Conservation (phyloP, 2,329 filamentous ascomycete species). For the Botrytis galanthina region DNA sequence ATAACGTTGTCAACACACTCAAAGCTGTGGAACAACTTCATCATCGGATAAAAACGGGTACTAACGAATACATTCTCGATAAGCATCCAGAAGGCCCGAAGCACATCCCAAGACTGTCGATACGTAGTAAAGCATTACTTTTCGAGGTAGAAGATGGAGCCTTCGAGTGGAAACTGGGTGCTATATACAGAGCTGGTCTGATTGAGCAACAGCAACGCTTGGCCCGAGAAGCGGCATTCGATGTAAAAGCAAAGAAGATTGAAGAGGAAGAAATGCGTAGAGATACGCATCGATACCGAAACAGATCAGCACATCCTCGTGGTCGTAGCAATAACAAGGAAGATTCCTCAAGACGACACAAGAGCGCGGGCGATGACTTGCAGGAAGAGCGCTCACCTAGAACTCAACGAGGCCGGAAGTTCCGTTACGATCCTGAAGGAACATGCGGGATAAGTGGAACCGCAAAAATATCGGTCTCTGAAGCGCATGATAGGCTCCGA, state of each 20-base stretch:
- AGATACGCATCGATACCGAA: conserved; percentile 52
- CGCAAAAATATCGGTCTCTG: conserved; percentile 69
- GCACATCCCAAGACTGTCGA: conserved; percentile 77
- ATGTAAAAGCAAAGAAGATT: conserved; percentile 81
- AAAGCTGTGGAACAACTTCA: conserved; percentile 91
- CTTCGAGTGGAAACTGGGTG: conserved; percentile 95
- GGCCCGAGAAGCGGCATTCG: conserved; percentile 86
- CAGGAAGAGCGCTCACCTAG: conserved; percentile 33
- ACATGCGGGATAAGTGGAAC: conserved; percentile 68
- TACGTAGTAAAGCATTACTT: conserved; percentile 77
- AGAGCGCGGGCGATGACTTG: conserved; percentile 30
- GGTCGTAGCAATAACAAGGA: conserved; percentile 35
- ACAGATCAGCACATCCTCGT: conserved; percentile 48
- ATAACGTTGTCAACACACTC: conserved; percentile 83
- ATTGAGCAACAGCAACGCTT: conserved; percentile 87
- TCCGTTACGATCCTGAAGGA: conserved; percentile 77
- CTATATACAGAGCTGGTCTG: conserved; percentile 87
- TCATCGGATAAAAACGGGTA: conserved; percentile 84
- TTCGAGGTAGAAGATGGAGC: conserved; percentile 95
- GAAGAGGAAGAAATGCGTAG: conserved; percentile 65
- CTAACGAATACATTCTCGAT: conserved; percentile 81
- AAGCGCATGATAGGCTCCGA: conserved; percentile 74
- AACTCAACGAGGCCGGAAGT: conserved; percentile 44
- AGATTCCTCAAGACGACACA: conserved; percentile 30
- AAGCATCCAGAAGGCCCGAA: conserved; percentile 86